phyloP scores from a whole-genome alignment of 2,329 filamentous ascomycete genomes.

The Leptodontidium sp. region DNA sequence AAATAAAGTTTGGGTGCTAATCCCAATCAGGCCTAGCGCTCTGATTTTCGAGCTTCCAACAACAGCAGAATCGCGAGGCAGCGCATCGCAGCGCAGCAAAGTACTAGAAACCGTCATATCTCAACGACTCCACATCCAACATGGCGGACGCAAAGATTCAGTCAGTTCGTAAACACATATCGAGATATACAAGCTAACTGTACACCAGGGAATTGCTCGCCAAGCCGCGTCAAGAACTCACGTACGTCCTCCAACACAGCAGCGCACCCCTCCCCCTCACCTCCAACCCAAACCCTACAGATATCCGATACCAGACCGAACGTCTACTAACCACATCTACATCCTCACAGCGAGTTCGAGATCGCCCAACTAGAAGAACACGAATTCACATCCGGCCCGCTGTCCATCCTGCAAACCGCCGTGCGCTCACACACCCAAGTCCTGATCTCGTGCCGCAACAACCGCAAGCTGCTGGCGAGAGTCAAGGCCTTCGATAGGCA shows the following conservation, averaged over 20 bases:
- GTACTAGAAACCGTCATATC: conserved; percentile 32
- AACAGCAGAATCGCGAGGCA: conserved; percentile 19
- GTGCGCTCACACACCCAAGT: conserved; percentile 95
- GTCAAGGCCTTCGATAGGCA: conserved; percentile 99
- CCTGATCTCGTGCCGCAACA: conserved; percentile 96
- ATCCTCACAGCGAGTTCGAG: conserved; percentile 78
- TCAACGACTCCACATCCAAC: conserved; percentile 44
- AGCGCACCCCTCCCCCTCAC: conserved; percentile 20
- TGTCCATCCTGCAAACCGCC: conserved; percentile 96
- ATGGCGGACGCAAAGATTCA: conserved; percentile 79
- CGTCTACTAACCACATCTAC: conserved; percentile 36
- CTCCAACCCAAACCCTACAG: conserved; percentile 27
- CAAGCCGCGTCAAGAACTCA: conserved; percentile 90
- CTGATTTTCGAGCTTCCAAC: conserved; percentile 19
- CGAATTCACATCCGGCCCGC: conserved; percentile 79
- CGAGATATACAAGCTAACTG: conserved; percentile 33
- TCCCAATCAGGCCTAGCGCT: not conserved
- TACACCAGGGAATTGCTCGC: conserved; percentile 78
- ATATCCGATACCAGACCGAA: conserved; percentile 15
- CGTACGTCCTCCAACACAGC: conserved; percentile 64
- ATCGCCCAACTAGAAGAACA: conserved; percentile 82
- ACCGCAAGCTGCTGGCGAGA: conserved; percentile 94
- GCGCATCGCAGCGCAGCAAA: conserved; percentile 36
- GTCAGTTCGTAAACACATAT: conserved; percentile 51
- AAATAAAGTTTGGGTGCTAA: not conserved